Evolutionary conservation across 2,329 filamentous ascomycete genomes (phyloP).

Genomic region (Colletotrichum chlorophyti): DNA sequence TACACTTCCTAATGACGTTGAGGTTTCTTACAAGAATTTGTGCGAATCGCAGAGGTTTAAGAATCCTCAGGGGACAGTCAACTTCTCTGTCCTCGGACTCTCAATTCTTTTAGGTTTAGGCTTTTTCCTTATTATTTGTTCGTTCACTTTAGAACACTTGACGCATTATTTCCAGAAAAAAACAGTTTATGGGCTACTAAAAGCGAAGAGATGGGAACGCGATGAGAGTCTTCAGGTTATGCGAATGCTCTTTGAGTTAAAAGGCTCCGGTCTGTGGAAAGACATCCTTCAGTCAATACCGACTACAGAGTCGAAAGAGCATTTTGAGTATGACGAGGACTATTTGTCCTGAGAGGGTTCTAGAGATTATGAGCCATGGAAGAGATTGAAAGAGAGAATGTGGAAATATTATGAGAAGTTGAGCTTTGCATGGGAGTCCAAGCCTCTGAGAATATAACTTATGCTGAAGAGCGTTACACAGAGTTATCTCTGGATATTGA

Average conservation of each 20-base stretch:
- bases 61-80: conserved; percentile 3
- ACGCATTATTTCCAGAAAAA: not conserved
- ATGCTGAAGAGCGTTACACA: too few relatives aligned
- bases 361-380: too few relatives aligned
- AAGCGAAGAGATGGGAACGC: conserved; percentile 10
- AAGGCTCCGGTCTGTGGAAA: not conserved
- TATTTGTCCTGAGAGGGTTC: too few relatives aligned
- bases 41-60: conserved; percentile 2
- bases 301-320: not conserved
- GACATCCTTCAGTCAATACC: not conserved
- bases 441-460: too few relatives aligned
- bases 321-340: conserved; percentile 8
- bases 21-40: not conserved
- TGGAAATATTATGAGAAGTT: too few relatives aligned
- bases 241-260: conserved; percentile 12
- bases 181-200: not conserved
- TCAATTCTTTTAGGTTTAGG: not conserved
- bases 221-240: conserved; percentile 16
- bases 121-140: not conserved
- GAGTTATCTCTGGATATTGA: too few relatives aligned
- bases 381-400: too few relatives aligned
- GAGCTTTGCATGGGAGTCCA: too few relatives aligned
- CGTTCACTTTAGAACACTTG: not conserved
- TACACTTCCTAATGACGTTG: too few relatives aligned
- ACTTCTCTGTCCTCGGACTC: conserved; percentile 14